Evolutionary conservation across 2,329 filamentous ascomycete species (phyloP).

Genomic region (Xylariaceae sp.): DNA sequence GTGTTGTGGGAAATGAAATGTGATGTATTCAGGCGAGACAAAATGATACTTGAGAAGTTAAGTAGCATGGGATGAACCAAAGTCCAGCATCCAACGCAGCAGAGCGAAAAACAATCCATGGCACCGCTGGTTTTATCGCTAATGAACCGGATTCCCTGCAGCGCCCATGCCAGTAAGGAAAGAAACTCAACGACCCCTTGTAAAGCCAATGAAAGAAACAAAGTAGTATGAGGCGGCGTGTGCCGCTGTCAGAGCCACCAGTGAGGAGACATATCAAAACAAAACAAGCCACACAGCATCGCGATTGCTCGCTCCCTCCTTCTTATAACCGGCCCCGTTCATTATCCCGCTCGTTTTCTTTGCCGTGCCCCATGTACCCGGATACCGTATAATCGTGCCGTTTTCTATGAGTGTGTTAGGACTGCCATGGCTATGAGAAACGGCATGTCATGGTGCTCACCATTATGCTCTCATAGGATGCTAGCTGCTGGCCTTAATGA

Average conservation of each 20-base stretch:
- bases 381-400: slow-evolving; percentile 1
- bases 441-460: background rate
- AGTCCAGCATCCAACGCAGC: slow-evolving; percentile 1
- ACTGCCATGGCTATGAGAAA: background rate
- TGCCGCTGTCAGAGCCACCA: slow-evolving; percentile 14
- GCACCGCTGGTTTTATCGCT: slow-evolving; percentile 11
- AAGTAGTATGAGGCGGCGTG: slow-evolving; percentile 13
- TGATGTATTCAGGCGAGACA: slow-evolving; percentile 18
- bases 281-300: slow-evolving; percentile 18
- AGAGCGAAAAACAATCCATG: slow-evolving; percentile 2
- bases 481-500: background rate
- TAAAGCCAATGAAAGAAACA: slow-evolving; percentile 7
- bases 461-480: background rate
- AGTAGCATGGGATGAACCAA: background rate
- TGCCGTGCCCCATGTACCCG: background rate
- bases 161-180: background rate
- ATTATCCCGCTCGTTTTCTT: slow-evolving; percentile 14
- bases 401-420: slow-evolving; percentile 8
- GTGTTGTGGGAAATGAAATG: background rate
- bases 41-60: background rate
- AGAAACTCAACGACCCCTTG: slow-evolving; percentile 5
- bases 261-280: slow-evolving; percentile 14
- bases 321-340: slow-evolving; percentile 24
- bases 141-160: slow-evolving; percentile 19
- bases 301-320: slow-evolving; percentile 31